Conservation (phyloP, 208 protist species). For the Trypanosoma avium region DNA sequence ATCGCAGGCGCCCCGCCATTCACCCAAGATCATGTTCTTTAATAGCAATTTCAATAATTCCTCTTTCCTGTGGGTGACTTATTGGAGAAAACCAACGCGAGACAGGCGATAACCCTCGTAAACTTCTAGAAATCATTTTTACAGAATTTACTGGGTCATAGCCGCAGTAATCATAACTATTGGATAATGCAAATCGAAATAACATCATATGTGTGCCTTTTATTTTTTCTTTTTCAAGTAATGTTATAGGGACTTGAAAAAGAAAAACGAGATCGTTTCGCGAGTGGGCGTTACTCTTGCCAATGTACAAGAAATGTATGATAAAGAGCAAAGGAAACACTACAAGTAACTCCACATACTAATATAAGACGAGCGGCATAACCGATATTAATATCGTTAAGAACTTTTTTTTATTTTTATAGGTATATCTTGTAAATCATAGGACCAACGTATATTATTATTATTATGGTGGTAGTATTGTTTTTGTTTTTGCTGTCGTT, state of each 20-base stretch:
- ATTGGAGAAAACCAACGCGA: conserved; percentile 89
- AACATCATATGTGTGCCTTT: conserved; percentile 61
- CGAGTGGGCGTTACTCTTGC: conserved; percentile 68
- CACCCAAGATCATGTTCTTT: conserved; percentile 73
- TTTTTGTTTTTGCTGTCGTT: neutral
- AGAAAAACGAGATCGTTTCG: conserved; percentile 64
- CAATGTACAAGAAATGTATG: conserved; percentile 34
- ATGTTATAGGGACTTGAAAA: conserved; percentile 66
- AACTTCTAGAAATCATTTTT: conserved; percentile 43
- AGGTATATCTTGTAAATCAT: conserved; percentile 70
- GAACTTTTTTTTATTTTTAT: conserved; percentile 13
- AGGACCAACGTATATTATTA: conserved; percentile 55
- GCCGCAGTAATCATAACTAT: conserved; percentile 85
- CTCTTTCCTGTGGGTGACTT: conserved; percentile 73
- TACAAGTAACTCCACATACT: conserved; percentile 22
- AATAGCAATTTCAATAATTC: conserved; percentile 85
- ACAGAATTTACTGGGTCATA: conserved; percentile 87
- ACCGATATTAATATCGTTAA: conserved; percentile 80
- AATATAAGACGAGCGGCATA: conserved; percentile 53
- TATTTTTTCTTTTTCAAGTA: conserved; percentile 61
- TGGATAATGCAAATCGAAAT: conserved; percentile 76
- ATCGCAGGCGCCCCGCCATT: conserved; percentile 75
- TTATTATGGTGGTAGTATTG: too few species aligned
- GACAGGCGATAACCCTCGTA: conserved; percentile 49
- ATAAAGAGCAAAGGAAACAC: conserved; percentile 49